phyloP scores from a whole-genome alignment of 192 early-diverging fungal species.

The Backusella sp. region DNA sequence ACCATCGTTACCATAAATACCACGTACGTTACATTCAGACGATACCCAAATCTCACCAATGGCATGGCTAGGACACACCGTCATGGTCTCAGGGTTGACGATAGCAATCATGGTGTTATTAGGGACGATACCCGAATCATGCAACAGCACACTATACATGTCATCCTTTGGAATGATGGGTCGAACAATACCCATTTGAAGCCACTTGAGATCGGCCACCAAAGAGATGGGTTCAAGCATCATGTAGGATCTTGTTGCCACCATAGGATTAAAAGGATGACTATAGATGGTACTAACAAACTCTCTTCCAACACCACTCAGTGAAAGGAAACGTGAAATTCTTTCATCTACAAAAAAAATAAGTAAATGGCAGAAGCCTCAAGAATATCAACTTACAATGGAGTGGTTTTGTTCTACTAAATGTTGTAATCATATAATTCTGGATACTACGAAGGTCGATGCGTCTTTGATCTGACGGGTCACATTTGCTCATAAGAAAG shows the following conservation, averaged over 20 bases:
- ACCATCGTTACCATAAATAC: conserved; percentile 37
- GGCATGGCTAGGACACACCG: conserved; percentile 61
- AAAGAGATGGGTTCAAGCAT: conserved; percentile 66
- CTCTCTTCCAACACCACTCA: conserved; percentile 62
- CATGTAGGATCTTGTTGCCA: conserved; percentile 80
- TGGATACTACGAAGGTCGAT: conserved; percentile 40
- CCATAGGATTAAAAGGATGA: conserved; percentile 73
- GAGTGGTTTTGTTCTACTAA: conserved; percentile 42
- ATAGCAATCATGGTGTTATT: conserved; percentile 82
- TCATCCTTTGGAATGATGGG: conserved; percentile 52
- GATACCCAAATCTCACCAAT: conserved; percentile 89
- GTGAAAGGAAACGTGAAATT: conserved; percentile 56
- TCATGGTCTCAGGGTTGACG: conserved; percentile 71
- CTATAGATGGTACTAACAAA: conserved; percentile 73
- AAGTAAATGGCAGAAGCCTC: not conserved
- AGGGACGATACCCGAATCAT: conserved; percentile 71
- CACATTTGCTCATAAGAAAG: conserved; percentile 56
- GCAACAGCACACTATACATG: conserved; percentile 52
- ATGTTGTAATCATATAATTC: conserved; percentile 64
- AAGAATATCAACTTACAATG: conserved; percentile 39
- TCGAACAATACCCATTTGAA: conserved; percentile 63
- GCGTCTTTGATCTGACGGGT: conserved; percentile 18
- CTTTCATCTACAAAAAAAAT: conserved; percentile 35
- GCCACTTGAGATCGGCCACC: conserved; percentile 57
- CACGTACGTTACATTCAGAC: conserved; percentile 52